These are phyloP conservation scores for Rosa lucieae DNA, from an alignment of 306 rosid species.

Conservation along the genomic window DNA sequence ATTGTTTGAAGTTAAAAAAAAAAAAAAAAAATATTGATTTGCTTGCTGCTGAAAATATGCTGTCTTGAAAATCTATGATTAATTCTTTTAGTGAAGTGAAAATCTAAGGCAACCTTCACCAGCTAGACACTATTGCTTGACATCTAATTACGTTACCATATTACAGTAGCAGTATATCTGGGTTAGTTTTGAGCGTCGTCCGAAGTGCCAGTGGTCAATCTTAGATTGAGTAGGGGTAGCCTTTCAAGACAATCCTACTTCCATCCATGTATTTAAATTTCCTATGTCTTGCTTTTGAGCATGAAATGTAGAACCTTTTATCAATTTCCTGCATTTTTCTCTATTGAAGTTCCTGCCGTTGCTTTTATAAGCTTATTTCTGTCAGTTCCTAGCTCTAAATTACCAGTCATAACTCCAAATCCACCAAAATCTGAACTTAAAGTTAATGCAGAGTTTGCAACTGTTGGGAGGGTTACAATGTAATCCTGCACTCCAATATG, in stretches of 20 bases:
- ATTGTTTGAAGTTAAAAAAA: conserved; percentile 1
- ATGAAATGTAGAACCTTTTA: not conserved
- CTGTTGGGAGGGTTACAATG: not conserved
- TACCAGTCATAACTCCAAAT: too few species aligned
- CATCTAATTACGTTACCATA: too few species aligned
- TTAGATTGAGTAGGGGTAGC: not conserved
- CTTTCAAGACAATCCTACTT: not conserved
- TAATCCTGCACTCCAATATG: not conserved
- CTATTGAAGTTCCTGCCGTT: not conserved
- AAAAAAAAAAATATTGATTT: not conserved
- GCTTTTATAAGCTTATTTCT: not conserved
- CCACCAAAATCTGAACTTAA: not conserved
- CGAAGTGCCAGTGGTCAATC: not conserved
- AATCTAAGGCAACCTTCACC: not conserved
- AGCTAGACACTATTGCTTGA: not conserved
- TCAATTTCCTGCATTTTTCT: not conserved
- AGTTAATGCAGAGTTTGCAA: not conserved
- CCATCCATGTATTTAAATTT: too few species aligned
- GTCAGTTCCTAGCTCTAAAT: not conserved
- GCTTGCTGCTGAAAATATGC: not conserved
- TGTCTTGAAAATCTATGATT: not conserved
- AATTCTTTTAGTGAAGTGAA: not conserved
- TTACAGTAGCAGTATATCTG: not conserved
- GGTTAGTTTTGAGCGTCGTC: not conserved
- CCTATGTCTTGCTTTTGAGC: not conserved